Percentiles rank a stretch among this genome's conserved stretches.
Evolutionary conservation across 192 early-diverging fungal species (phyloP).

Genomic region (Coemansia sp.): DNA sequence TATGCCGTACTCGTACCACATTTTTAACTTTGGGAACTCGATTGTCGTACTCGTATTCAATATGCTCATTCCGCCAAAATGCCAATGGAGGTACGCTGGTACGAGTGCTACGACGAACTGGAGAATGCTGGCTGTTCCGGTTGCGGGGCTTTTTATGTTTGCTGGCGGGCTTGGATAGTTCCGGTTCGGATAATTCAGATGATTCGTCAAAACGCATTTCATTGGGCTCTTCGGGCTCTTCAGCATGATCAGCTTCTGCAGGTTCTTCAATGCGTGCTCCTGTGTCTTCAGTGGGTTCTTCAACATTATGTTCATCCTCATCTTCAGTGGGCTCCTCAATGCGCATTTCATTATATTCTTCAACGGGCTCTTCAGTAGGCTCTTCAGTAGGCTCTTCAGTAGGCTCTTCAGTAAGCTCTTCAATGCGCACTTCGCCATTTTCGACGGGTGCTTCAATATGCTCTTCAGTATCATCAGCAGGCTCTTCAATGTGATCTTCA

Average conservation of each 20-base stretch:
- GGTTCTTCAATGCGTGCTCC: background rate
- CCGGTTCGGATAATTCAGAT: constrained; percentile 1
- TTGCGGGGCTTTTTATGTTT: background rate
- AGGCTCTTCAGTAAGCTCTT: constrained; percentile 1
- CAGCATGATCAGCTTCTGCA: background rate
- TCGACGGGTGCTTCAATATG: background rate
- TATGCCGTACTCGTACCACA: constrained; percentile 49
- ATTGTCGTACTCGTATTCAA: constrained; percentile 43
- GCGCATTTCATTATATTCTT: background rate
- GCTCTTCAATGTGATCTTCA: constrained; percentile 8
- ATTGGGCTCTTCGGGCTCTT: background rate
- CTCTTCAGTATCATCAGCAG: background rate
- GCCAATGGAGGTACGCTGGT: constrained; percentile 38
- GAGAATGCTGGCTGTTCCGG: background rate
- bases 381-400: background rate
- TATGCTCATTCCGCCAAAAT: constrained; percentile 54
- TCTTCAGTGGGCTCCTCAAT: background rate
- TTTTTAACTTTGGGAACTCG: constrained; percentile 40
- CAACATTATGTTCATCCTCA: background rate
- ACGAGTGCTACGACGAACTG: constrained; percentile 39
- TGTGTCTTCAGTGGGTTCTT: background rate
- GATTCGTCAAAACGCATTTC: background rate
- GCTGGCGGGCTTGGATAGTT: background rate
- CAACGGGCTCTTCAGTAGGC: background rate
- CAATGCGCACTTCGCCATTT: background rate